Percentiles rank a stretch among this genome's conserved stretches.
Conservation (phyloP, 305 asterid species). For the Solanum hybrid region DNA sequence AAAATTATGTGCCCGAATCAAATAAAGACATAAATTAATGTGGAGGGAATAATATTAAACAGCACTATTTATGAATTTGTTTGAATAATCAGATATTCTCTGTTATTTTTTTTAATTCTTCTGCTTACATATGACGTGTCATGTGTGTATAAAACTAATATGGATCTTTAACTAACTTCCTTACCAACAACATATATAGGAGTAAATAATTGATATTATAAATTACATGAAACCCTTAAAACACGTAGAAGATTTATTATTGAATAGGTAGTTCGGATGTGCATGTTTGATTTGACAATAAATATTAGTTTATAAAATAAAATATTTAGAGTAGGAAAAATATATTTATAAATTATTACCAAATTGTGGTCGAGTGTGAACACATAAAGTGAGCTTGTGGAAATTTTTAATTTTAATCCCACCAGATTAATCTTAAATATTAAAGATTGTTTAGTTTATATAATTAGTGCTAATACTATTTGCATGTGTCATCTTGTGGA, state of each 20-base stretch:
- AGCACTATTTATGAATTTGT: not conserved
- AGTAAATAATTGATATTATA: not conserved
- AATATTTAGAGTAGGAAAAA: not conserved
- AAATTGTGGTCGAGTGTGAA: not conserved
- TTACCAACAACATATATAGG: not conserved
- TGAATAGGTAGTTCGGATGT: not conserved
- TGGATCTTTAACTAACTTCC: not conserved
- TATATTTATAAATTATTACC: not conserved
- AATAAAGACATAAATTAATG: not conserved
- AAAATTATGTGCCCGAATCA: not conserved
- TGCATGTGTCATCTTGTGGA: not conserved
- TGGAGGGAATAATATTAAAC: not conserved
- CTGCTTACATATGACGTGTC: not conserved
- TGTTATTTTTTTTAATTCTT: not conserved
- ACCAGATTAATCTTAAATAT: too few species aligned
- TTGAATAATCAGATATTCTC: not conserved
- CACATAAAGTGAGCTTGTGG: not conserved
- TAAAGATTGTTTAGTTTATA: not conserved
- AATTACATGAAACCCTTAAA: not conserved
- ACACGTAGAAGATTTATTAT: not conserved
- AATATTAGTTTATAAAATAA: not conserved
- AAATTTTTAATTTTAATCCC: not conserved
- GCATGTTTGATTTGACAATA: not conserved
- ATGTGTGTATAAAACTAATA: not conserved
- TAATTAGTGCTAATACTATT: not conserved